Base-by-base conservation (phyloP, 305 asterid genomes). In the Fraxinus platypoda region DNA sequence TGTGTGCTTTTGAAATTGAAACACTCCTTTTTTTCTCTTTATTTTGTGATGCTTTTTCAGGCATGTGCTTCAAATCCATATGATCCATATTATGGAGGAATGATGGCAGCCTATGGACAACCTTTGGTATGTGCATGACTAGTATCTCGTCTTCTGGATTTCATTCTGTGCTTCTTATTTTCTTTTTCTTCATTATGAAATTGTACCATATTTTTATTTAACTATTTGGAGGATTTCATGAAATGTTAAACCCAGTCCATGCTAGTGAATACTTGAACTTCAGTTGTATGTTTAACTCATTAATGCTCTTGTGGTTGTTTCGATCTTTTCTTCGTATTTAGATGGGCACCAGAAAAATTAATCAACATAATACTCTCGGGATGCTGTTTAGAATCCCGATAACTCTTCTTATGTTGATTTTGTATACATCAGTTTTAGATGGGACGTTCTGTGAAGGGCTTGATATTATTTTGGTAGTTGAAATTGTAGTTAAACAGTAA, bases 61-160 rank as follows among this genome's bases (percentile, higher is more conserved):
- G 93, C 89, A 37, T 89, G 90, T 78, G 91, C 89, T 23, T 34
- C 95, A 72, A 85, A 85, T 87, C 91, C 90, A 38, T 93, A 88
- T 41, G 92, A 90, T 79, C 89, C 89, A 28, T 91, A 81, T 85
- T 90, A 88, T 72, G 96, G 94, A 80, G 93, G 92, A 83, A 90
- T 91, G 90, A 77, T 93, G 90, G 88, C 94, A 79, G 87, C 93
- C 82, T 92, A 88, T 85, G 96, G 94, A 43, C 96, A 91, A 77
- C 94, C 91, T 80, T 81, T 90, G 97, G 97, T 91, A 91, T 76
- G 91, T 64, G 72, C 70, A 77, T 76, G 74, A 30, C 43, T 57
- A 35, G 25, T 5, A 23, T 21, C 11, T 64, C 52, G 30, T 64
- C 70, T 17, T 37, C 62, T 49, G 49, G 6, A 71, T 57, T 59